Percentiles rank a stretch among this genome's conserved stretches.
phyloP scores from a whole-genome alignment of 202 grass and related monocot genomes.

The Carex sylvatica region DNA sequence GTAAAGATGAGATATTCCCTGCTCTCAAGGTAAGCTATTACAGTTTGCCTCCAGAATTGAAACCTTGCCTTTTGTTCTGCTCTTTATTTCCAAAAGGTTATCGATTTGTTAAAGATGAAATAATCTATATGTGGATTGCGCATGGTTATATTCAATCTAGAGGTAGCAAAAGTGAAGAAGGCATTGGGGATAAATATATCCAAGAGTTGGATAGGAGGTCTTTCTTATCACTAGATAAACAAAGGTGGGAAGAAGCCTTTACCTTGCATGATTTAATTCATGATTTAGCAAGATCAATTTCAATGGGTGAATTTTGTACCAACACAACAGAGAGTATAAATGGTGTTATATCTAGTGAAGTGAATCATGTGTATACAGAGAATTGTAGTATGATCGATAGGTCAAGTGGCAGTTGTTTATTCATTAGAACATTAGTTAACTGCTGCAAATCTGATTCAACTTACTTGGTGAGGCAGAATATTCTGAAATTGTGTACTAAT shows the following conservation, averaged over 20 bases:
- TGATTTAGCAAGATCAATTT: slow-evolving; percentile 29
- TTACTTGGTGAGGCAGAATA: neutral
- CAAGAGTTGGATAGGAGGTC: slow-evolving; percentile 39
- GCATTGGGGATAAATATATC: slow-evolving; percentile 21
- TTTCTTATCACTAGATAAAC: neutral
- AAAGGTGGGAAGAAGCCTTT: neutral
- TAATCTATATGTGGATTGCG: slow-evolving; percentile 42
- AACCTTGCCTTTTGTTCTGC: slow-evolving; percentile 43
- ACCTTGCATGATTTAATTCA: slow-evolving; percentile 37
- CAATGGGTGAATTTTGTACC: neutral
- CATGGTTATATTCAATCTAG: slow-evolving; percentile 32
- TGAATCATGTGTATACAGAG: neutral
- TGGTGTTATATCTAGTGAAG: slow-evolving; percentile 9
- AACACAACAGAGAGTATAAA: neutral
- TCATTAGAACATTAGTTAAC: neutral
- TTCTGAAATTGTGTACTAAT: neutral
- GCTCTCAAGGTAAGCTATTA: slow-evolving; percentile 38
- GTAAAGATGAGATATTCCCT: slow-evolving; percentile 30
- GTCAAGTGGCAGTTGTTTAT: neutral
- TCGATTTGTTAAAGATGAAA: slow-evolving; percentile 33
- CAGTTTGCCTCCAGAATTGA: neutral
- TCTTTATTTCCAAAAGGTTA: slow-evolving; percentile 33
- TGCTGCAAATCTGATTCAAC: neutral
- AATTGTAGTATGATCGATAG: neutral
- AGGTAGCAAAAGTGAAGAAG: slow-evolving; percentile 9